A percentile compares a stretch with the other conserved stretches of the same genome.
These are phyloP conservation scores for Elaeis oleifera DNA, from an alignment of 202 grass and related monocot genomes.

Conservation along the genomic window DNA sequence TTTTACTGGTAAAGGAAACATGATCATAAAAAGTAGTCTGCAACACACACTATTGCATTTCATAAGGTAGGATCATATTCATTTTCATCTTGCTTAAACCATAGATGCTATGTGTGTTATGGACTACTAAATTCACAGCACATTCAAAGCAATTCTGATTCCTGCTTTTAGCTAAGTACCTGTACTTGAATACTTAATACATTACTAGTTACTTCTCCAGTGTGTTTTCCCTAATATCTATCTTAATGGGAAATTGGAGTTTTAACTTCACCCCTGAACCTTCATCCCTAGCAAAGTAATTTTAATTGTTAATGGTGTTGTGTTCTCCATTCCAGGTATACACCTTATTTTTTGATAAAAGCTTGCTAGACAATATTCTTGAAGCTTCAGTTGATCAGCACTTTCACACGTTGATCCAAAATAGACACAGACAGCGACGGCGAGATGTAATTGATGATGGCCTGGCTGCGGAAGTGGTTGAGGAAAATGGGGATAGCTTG, in stretches of 20 bases:
- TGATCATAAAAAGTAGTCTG: too few species aligned
- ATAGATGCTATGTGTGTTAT: too few species aligned
- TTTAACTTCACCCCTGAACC: not conserved
- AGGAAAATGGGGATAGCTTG: constrained; percentile 68
- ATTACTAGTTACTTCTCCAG: too few species aligned
- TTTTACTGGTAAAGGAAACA: too few species aligned
- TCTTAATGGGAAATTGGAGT: not conserved
- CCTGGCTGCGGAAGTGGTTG: constrained; percentile 73
- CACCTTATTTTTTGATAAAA: constrained; percentile 99
- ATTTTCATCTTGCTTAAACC: too few species aligned
- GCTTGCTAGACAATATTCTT: constrained; percentile 85
- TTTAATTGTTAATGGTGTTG: not conserved
- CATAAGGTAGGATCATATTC: too few species aligned
- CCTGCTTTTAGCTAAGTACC: too few species aligned
- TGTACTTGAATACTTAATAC: too few species aligned
- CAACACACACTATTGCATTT: too few species aligned
- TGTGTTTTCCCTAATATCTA: too few species aligned
- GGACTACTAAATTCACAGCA: too few species aligned
- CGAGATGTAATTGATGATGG: constrained; percentile 74
- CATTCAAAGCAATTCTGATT: too few species aligned
- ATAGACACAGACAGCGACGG: constrained; percentile 52
- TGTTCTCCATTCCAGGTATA: constrained; percentile 56
- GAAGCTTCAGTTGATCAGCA: constrained; percentile 94
- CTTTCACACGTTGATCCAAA: constrained; percentile 86
- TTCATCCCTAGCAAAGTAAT: not conserved